Conservation (phyloP, 345 rosid species). For the Aurinia saxatilis region DNA sequence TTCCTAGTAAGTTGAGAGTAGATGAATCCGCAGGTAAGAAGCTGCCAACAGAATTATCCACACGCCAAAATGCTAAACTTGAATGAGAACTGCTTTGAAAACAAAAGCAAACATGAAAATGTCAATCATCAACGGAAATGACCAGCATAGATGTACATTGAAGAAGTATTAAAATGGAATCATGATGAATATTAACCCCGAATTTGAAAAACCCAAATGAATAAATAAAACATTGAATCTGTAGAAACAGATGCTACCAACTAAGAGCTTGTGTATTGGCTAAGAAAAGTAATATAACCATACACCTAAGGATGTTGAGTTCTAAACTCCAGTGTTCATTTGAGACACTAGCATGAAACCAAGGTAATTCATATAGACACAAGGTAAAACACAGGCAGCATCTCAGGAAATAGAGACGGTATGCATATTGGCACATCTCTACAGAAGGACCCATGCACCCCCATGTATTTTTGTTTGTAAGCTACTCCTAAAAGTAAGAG, state of each 20-base stretch:
- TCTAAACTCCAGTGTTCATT: constrained; percentile 1
- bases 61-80: constrained; percentile 86
- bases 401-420: neutral
- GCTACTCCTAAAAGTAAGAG: constrained; percentile 12
- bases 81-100: constrained; percentile 51
- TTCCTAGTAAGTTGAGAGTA: constrained; percentile 40
- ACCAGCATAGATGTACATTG: neutral
- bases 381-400: neutral
- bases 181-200: constrained; percentile 1
- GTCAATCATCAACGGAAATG: constrained; percentile 9
- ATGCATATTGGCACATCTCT: neutral
- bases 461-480: neutral
- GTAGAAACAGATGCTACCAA: constrained; percentile 3
- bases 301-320: neutral
- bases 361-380: neutral
- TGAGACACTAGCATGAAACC: constrained; percentile 4
- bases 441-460: constrained; percentile 8
- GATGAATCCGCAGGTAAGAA: constrained; percentile 76
- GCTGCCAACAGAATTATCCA: constrained; percentile 70
- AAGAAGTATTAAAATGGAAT: constrained; percentile 2
- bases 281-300: neutral
- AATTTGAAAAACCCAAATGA: neutral
- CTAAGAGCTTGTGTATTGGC: neutral
- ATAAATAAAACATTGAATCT: constrained; percentile 6
- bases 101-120: neutral